Percentiles rank a stretch among this genome's conserved stretches.
These are phyloP conservation scores for Termitomyces sp. DNA, from an alignment of 768 basidiomycete genomes.

Conservation along the genomic window DNA sequence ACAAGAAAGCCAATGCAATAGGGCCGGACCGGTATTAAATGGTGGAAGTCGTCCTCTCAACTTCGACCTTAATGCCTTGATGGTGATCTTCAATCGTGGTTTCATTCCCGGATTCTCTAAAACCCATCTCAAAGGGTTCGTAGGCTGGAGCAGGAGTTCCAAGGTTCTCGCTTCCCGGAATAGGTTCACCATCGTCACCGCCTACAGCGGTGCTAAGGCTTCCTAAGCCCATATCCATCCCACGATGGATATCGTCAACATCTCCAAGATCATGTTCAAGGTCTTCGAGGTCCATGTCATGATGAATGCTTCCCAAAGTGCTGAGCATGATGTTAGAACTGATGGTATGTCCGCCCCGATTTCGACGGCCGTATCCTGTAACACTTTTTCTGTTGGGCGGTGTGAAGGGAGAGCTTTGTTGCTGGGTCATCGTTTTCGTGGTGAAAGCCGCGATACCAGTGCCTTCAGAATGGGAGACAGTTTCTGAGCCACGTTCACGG, in stretches of 20 bases:
- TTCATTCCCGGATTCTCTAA: constrained; percentile 17
- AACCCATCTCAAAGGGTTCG: constrained; percentile 44
- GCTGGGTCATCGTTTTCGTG: constrained; percentile 53
- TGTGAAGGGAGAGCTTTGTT: constrained; percentile 50
- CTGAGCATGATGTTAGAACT: constrained; percentile 60
- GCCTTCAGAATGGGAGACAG: constrained; percentile 70
- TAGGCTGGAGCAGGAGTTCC: constrained; percentile 54
- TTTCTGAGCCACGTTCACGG: constrained; percentile 76
- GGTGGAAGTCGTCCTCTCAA: constrained; percentile 53
- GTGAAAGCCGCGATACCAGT: constrained; percentile 63
- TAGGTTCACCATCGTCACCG: constrained; percentile 47
- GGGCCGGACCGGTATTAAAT: constrained; percentile 26
- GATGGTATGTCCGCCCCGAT: constrained; percentile 42
- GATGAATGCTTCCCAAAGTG: constrained; percentile 54
- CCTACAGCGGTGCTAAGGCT: constrained; percentile 44
- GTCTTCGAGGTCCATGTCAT: constrained; percentile 42
- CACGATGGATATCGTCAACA: constrained; percentile 51
- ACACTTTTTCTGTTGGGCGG: constrained; percentile 42
- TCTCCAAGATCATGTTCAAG: constrained; percentile 49
- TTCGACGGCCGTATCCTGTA: constrained; percentile 28
- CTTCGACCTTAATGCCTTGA: constrained; percentile 47
- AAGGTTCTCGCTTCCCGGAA: constrained; percentile 34
- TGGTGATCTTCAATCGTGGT: background rate
- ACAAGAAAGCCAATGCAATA: constrained; percentile 11
- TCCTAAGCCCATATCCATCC: constrained; percentile 48